These are phyloP conservation scores for Mycena amicta DNA, from an alignment of 768 basidiomycete species.

Conservation along the genomic window DNA sequence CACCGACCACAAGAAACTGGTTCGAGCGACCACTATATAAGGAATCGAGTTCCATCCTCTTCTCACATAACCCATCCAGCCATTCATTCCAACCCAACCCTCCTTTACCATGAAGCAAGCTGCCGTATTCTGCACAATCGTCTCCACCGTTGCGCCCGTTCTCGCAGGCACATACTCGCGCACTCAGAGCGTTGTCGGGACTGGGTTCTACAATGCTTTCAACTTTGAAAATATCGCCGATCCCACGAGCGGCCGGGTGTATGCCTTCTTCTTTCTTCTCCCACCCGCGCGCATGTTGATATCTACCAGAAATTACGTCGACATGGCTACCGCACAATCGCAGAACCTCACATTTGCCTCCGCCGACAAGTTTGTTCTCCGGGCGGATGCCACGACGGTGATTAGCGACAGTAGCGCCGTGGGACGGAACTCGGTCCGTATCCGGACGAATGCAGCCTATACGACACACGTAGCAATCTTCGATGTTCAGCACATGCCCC, in stretches of 20 bases:
- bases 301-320: slow-evolving; percentile 41
- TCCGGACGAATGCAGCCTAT: slow-evolving; percentile 53
- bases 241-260: slow-evolving; percentile 67
- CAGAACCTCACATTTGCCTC: slow-evolving; percentile 57
- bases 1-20: too few species aligned
- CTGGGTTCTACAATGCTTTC: slow-evolving; percentile 53
- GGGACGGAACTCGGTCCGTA: slow-evolving; percentile 59
- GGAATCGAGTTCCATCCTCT: too few species aligned
- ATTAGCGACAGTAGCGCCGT: slow-evolving; percentile 44
- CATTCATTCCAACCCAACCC: not conserved
- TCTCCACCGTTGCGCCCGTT: slow-evolving; percentile 12
- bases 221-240: slow-evolving; percentile 50
- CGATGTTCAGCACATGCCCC: slow-evolving; percentile 55
- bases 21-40: too few species aligned
- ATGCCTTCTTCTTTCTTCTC: slow-evolving; percentile 24
- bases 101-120: slow-evolving; percentile 8
- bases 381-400: slow-evolving; percentile 49
- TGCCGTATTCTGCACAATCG: not conserved
- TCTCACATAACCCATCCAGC: too few species aligned
- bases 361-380: slow-evolving; percentile 52
- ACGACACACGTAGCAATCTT: slow-evolving; percentile 54
- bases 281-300: not conserved
- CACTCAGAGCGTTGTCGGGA: slow-evolving; percentile 45
- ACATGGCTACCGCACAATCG: slow-evolving; percentile 39
- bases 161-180: slow-evolving; percentile 44